Conservation (phyloP, 805 yeast species). For the Candida hungchunana region DNA sequence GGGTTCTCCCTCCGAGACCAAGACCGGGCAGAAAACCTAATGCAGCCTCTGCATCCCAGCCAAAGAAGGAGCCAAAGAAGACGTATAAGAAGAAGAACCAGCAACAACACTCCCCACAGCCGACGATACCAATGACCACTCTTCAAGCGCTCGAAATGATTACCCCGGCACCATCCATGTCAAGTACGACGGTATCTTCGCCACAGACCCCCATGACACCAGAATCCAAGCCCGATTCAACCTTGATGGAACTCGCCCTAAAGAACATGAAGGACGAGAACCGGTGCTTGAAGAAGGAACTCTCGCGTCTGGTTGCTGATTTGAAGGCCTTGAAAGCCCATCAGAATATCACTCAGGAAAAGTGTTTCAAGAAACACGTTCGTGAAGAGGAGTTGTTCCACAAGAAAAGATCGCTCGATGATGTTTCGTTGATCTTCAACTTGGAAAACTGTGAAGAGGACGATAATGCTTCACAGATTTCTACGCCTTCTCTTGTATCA, state of each 20-base stretch:
- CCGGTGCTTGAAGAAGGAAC: conserved; percentile 38
- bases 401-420: conserved; percentile 23
- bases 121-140: background rate
- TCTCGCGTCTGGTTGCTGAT: conserved; percentile 41
- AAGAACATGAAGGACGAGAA: conserved; percentile 42
- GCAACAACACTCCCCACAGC: conserved; percentile 10
- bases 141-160: conserved; percentile 11
- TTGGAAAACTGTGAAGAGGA: conserved; percentile 23
- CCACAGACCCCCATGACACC: conserved; percentile 25
- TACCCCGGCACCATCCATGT: conserved; percentile 8
- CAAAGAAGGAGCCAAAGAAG: conserved; percentile 40
- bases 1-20: conserved; percentile 84
- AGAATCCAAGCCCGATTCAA: background rate
- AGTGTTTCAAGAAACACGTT: background rate
- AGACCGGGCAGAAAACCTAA: conserved; percentile 65
- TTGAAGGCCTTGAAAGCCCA: conserved; percentile 30
- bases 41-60: conserved; percentile 61
- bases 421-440: conserved; percentile 11
- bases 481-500: conserved; percentile 24
- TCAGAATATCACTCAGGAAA: conserved; percentile 3
- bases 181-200: conserved; percentile 4
- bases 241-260: conserved; percentile 34
- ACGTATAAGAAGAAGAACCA: conserved; percentile 15
- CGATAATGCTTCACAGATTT: conserved; percentile 22
- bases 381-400: conserved; percentile 14